Evolutionary conservation across 495 filamentous ascomycete genomes (phyloP).

Genomic region (Usnea hakonensis): DNA sequence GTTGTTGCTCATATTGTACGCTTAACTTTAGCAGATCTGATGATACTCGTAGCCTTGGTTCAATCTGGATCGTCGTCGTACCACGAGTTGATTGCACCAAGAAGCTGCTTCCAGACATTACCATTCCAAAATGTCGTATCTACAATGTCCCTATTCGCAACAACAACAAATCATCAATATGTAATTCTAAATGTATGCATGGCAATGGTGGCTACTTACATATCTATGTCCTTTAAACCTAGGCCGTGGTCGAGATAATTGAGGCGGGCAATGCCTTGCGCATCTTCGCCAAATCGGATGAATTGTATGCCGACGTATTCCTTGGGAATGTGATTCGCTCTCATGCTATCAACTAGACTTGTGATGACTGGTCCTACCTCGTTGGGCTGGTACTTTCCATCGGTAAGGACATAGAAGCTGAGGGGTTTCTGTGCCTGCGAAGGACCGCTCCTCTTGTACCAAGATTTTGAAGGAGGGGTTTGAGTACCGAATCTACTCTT

Average conservation of each 20-base stretch:
- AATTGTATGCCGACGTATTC: slow-evolving; percentile 36
- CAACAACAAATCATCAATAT: no score
- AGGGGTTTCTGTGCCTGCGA: not conserved
- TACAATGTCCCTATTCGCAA: slow-evolving; percentile 30
- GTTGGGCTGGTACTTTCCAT: not conserved
- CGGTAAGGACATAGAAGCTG: not conserved
- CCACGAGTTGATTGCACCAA: slow-evolving; percentile 25
- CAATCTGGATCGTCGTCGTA: slow-evolving; percentile 21
- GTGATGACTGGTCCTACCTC: slow-evolving; percentile 8
- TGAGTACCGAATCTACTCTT: no score
- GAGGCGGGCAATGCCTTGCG: slow-evolving; percentile 26
- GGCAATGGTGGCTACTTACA: not conserved
- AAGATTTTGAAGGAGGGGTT: not conserved
- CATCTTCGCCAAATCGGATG: slow-evolving; percentile 35
- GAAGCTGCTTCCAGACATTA: slow-evolving; percentile 32
- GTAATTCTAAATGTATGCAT: no score
- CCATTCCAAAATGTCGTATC: slow-evolving; percentile 28
- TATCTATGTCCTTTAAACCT: slow-evolving; percentile 3
- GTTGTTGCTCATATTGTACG: no score
- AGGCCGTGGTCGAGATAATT: slow-evolving; percentile 24
- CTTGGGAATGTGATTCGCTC: slow-evolving; percentile 13
- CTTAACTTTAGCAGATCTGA: no score
- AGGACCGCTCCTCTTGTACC: not conserved
- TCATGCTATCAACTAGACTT: not conserved
- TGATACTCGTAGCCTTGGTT: no score